Percentiles rank a stretch among this genome's conserved stretches.
These are phyloP conservation scores for Paspalum notatum DNA, from an alignment of 176 grass and related monocot genomes.

Conservation along the genomic window DNA sequence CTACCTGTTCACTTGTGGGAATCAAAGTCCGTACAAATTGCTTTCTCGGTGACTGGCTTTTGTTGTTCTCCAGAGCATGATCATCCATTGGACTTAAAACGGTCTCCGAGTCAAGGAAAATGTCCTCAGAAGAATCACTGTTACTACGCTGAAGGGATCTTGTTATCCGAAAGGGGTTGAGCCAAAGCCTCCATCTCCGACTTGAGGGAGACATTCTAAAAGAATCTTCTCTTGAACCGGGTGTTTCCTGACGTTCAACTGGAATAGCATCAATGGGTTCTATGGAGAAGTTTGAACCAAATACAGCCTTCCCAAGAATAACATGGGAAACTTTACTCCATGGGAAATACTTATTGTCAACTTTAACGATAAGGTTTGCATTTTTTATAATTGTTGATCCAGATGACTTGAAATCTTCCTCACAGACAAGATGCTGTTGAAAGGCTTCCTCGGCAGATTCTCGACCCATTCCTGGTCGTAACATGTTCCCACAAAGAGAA, in stretches of 20 bases:
- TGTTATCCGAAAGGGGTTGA: conserved; percentile 84
- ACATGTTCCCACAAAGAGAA: conserved; percentile 86
- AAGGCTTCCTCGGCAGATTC: conserved; percentile 83
- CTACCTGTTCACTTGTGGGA: conserved; percentile 95
- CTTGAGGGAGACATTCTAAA: conserved; percentile 69
- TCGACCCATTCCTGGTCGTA: conserved; percentile 72
- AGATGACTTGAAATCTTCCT: conserved; percentile 79
- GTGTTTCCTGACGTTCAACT: conserved; percentile 55
- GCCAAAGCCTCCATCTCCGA: conserved; percentile 90
- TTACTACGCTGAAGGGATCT: conserved; percentile 85
- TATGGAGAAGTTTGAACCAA: conserved; percentile 67
- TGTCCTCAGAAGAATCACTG: conserved; percentile 83
- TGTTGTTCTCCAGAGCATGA: conserved; percentile 58
- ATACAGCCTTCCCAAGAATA: conserved; percentile 89
- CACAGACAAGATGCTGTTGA: conserved; percentile 68
- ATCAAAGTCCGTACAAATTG: conserved; percentile 92
- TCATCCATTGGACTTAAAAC: conserved; percentile 83
- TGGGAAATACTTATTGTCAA: conserved; percentile 69
- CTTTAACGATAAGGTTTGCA: conserved; percentile 84
- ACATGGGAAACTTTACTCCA: conserved; percentile 86
- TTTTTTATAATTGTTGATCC: conserved; percentile 83
- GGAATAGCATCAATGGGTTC: conserved; percentile 75
- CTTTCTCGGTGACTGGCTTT: conserved; percentile 75
- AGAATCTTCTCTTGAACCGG: conserved; percentile 55
- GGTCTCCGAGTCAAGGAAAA: conserved; percentile 90